These are phyloP conservation scores for Nakataea oryzae DNA, from an alignment of 2,329 filamentous ascomycete genomes.

Conservation along the genomic window DNA sequence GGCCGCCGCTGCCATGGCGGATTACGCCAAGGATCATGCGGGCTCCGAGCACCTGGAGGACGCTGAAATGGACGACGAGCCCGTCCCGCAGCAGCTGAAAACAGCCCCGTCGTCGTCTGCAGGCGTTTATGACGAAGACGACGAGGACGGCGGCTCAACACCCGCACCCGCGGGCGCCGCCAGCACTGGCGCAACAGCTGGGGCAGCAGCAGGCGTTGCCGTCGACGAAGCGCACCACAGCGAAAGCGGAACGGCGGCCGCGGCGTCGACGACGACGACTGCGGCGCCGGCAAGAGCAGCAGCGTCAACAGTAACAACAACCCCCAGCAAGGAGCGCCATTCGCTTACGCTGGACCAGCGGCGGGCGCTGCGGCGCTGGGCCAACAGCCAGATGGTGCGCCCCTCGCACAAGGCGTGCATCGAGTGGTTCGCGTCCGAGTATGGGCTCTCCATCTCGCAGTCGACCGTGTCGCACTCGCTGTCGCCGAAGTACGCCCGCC, in stretches of 20 bases:
- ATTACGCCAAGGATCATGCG: background rate
- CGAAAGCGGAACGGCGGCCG: background rate
- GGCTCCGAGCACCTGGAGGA: background rate
- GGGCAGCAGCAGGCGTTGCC: background rate
- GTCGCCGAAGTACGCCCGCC: conserved; percentile 50
- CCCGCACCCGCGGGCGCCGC: background rate
- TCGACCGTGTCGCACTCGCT: conserved; percentile 53
- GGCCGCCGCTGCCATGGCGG: background rate
- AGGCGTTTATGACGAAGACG: background rate
- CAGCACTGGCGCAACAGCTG: background rate
- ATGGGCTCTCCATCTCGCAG: conserved; percentile 50
- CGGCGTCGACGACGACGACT: background rate
- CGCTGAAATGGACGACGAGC: background rate
- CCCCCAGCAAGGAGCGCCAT: conserved; percentile 37
- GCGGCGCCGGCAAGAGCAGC: too few relatives aligned
- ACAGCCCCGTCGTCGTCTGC: background rate
- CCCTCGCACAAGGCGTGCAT: conserved; percentile 53
- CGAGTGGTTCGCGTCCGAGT: conserved; percentile 50
- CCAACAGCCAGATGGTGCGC: conserved; percentile 42
- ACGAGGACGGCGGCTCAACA: background rate
- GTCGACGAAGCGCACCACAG: background rate
- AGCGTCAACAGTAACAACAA: background rate
- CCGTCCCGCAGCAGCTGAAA: background rate
- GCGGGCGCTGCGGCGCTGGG: conserved; percentile 49
- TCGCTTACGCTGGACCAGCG: conserved; percentile 53